Evolutionary conservation across 2,329 filamentous ascomycete species (phyloP), one percentile per base, ranked within the genome.

Genomic region (Pestalotiopsis sp.): DNA sequence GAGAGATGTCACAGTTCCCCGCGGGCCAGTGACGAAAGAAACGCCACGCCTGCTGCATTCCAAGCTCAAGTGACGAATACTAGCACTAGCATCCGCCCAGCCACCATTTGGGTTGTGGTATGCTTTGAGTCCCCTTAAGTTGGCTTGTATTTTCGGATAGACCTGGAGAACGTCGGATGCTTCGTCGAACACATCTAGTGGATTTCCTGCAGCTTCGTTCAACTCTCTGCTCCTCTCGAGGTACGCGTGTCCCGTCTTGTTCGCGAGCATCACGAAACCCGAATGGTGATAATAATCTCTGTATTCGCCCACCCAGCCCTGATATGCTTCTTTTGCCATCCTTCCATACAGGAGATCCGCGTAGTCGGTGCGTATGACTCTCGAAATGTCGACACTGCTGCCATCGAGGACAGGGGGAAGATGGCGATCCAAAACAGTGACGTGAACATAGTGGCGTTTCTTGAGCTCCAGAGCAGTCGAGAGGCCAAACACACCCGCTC

Each of bases 361-460:
- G 24, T 63, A 63, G 39, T 63, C 60, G 26, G 39, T 63, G 17
- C 60, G 60, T 14, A 63, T 63, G 11, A 63, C 26, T 24, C 60
- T 24, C 39, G 60, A 63, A 26, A 63, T 48, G 48, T 63, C 60
- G n/a, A 63, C 60, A 30, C 60, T 63, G 38, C 60, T 63, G 4
- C 60, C 60, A 24, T 63, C 60, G 20, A 48, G 38, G 10, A 63
- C 60, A 14, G 60, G 60, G 5, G 60, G 60, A 4, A 63, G 20
- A 30, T 63, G 39, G 3, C 60, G 60, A 71, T 87, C 85, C 39
- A 87, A 77, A 9, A 87, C 78, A 6, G 79, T 85, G 30, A 86
- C 76, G 68, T 82, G 77, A 7, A 20, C 77, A 71, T 85, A 87
- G 3, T 84, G 84, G 13, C 81, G 73, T 61, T 76, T 74, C 9